These are phyloP conservation scores for Nicotiana benthamiana DNA, from an alignment of 257 asterid species.

Conservation along the genomic window DNA sequence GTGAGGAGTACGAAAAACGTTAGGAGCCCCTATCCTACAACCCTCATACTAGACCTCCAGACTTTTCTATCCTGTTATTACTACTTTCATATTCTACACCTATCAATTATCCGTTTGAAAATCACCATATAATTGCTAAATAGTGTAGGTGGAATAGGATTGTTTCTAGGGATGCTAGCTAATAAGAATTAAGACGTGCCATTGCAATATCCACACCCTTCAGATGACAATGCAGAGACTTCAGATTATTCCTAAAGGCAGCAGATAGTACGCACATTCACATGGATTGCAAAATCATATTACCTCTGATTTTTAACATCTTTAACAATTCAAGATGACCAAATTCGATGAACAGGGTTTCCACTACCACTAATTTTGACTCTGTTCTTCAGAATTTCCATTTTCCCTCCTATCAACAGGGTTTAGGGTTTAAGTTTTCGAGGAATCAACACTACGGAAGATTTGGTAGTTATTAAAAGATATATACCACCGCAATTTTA, in stretches of 20 bases:
- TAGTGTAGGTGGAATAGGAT: not conserved
- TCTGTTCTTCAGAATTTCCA: not conserved
- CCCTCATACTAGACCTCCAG: too few relatives aligned
- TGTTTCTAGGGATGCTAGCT: not conserved
- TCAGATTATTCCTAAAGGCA: not conserved
- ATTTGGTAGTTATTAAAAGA: not conserved
- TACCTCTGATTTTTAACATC: not conserved
- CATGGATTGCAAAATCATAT: not conserved
- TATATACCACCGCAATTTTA: not conserved
- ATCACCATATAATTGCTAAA: not conserved
- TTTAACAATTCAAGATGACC: not conserved
- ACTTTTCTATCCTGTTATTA: too few relatives aligned
- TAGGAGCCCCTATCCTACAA: too few relatives aligned
- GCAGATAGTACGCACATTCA: not conserved
- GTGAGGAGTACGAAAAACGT: too few relatives aligned
- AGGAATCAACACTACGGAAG: not conserved
- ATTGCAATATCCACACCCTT: not conserved
- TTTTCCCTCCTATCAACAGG: not conserved
- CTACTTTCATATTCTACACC: not conserved
- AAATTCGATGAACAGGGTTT: not conserved
- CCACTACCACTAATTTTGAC: too few relatives aligned
- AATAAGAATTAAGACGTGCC: not conserved
- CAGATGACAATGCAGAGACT: not conserved
- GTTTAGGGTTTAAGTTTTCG: conserved; percentile 3
- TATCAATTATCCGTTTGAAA: not conserved